Evolutionary conservation across 306 rosid species (phyloP).

Genomic region (Cotoneaster glaucophyllus): DNA sequence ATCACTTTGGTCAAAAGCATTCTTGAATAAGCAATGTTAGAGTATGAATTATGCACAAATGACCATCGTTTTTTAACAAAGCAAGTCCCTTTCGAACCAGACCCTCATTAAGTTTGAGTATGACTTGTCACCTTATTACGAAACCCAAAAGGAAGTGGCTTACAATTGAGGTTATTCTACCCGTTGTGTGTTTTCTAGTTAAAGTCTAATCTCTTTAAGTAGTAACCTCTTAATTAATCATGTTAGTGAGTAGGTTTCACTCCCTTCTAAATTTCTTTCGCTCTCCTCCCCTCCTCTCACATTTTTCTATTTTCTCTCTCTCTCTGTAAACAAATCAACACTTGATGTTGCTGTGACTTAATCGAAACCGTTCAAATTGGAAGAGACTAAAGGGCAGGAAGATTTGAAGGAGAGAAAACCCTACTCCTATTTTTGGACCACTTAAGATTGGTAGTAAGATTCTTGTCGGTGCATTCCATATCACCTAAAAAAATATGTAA

Average conservation of each 20-base stretch:
- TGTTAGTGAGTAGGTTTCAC: neutral
- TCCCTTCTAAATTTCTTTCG: too few species aligned
- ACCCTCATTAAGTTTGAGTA: neutral
- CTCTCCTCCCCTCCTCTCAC: too few species aligned
- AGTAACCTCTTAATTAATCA: neutral
- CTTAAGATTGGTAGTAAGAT: conserved; percentile 1
- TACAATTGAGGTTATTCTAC: neutral
- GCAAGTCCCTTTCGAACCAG: neutral
- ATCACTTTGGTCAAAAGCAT: neutral
- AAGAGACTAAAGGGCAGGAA: too few species aligned
- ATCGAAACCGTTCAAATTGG: too few species aligned
- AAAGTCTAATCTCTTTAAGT: conserved; percentile 1
- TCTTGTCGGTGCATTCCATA: conserved; percentile 16
- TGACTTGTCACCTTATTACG: conserved; percentile 6
- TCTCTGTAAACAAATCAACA: too few species aligned
- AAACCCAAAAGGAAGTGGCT: conserved; percentile 1
- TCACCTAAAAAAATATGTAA: neutral
- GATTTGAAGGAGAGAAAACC: too few species aligned
- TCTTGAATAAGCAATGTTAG: neutral
- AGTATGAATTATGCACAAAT: neutral
- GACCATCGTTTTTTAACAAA: neutral
- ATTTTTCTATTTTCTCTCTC: too few species aligned
- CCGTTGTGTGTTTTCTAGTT: neutral
- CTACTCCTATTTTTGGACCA: neutral
- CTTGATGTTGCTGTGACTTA: too few species aligned